Base-by-base conservation (phyloP, 305 asterid genomes). In the Fraxinus platypoda region DNA sequence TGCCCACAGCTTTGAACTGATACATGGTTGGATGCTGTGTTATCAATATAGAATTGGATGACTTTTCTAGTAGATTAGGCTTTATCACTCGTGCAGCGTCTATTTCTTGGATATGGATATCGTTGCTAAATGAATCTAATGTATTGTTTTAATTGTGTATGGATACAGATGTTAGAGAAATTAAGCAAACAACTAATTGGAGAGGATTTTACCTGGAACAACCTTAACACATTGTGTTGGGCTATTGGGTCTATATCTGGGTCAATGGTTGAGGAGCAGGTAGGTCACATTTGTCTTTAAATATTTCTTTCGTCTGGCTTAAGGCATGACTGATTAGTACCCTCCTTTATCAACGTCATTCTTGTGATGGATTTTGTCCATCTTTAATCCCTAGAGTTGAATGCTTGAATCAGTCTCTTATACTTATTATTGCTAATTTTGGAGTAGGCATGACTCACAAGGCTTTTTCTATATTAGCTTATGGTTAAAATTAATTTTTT, bases 211-310 rank as follows among this genome's bases (percentile, higher is more conserved):
- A 88, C 93, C 68, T 97, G 99, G 99, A 95, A 97, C 94, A 95
- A 94, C 90, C 97, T 97, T 81, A 97, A 97, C 87, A 95, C 99
- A 31, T 80, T 97, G 81, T 94, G 99, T 83, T 95, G 99, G 99
- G 99, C 99, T 38, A 92, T 97, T 82, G 99, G 99, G 81, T 97
- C 99, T 76, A 92, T 97, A 85, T 97, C 99, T 79, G 99, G 99
- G 81, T 97, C 98, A 30, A 97, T 97, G 98, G 84, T 89, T 88
- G 99, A 94, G 88, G 99, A 97, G 78, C 99, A 97, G 94, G 99
- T 97, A 64, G 8, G 35, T 17, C 23, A 4, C 68, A 6, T 21
- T 57, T 19, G 68, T 57, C 68, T 2, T 21, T 57, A 52, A 52
- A 52, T 15, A 15, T 52, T 52, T 52, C 62, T 17, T 15, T 17